phyloP scores from a whole-genome alignment of 306 rosid species.

The Dryas octopetala region DNA sequence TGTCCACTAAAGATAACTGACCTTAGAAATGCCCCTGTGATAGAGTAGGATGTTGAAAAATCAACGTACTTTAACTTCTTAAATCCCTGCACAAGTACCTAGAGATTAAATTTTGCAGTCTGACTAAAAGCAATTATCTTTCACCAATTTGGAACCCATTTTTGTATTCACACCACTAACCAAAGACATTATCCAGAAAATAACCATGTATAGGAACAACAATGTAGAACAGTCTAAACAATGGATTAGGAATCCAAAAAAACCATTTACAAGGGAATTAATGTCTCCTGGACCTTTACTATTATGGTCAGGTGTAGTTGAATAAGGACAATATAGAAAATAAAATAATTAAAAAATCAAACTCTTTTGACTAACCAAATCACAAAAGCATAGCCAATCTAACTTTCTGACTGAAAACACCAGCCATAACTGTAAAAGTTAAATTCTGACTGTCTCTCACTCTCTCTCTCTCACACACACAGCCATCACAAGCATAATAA shows the following conservation, averaged over 20 bases:
- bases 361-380: background rate
- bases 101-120: slow-evolving; percentile 3
- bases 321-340: background rate
- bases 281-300: background rate
- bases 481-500: background rate
- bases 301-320: background rate
- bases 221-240: background rate
- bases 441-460: background rate
- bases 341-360: background rate
- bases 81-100: slow-evolving; percentile 64
- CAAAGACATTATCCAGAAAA: slow-evolving; percentile 3
- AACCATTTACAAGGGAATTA: background rate
- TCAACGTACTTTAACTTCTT: slow-evolving; percentile 74
- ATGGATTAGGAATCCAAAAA: background rate
- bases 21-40: slow-evolving; percentile 92
- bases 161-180: background rate
- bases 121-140: background rate
- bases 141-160: background rate
- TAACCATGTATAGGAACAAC: background rate
- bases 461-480: background rate
- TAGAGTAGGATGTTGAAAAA: slow-evolving; percentile 92
- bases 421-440: background rate
- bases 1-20: slow-evolving; percentile 29
- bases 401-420: background rate
- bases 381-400: background rate